Evolutionary conservation across 495 filamentous ascomycete genomes (phyloP), one percentile per base, ranked within the genome.

Genomic region (Talaromyces stipitatus): DNA sequence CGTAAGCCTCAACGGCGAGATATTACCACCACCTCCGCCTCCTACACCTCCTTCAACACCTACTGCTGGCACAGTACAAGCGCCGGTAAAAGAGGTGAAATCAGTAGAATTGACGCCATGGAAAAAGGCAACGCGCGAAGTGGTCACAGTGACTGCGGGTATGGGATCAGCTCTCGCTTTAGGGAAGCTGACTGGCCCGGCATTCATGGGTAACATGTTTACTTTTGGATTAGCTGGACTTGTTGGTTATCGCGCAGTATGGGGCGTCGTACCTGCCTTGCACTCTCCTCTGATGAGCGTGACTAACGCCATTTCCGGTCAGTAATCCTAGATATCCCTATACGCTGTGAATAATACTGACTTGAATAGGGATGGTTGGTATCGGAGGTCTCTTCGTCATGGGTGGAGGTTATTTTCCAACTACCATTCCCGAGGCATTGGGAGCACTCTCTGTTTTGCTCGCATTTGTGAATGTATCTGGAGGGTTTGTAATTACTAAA

Each of bases 271-370:
- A 1, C 88, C 89, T 7, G 86, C 89, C 22, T 76, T 92, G 16
- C 89, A 92, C 63, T 88, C 86, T 7, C 89, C 89, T 0, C 72
- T 92, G 12, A 92, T 92, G 89, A 87, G 83, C 57, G 89, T 92
- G 23, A 92, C 89, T 24, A 92, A 92, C 68, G 89, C 89, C 20
- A 92, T 92, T 59, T 90, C 86, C 33, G 88, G 85, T 63, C 45
- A 55, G 56, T 52, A 28, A 16, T 4, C 0, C n/a, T n/a, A 32
- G 10, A 24, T 20, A 18, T 38, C 3, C 12, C 12, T 14, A 16
- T 1, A 41, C 16, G 10, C 22, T 1, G 0, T 32, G 7, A 32
- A 16, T 41, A 28, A 12, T 36, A 46, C 54, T 61, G 22, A 64
- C 16, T 3, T 20, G 9, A 8, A 23, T 55, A 74, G 72, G 71